Percentiles rank a stretch among this genome's conserved stretches.
Conservation (phyloP, 1,284 basidiomycete species). For the Rhizoctonia solani region DNA sequence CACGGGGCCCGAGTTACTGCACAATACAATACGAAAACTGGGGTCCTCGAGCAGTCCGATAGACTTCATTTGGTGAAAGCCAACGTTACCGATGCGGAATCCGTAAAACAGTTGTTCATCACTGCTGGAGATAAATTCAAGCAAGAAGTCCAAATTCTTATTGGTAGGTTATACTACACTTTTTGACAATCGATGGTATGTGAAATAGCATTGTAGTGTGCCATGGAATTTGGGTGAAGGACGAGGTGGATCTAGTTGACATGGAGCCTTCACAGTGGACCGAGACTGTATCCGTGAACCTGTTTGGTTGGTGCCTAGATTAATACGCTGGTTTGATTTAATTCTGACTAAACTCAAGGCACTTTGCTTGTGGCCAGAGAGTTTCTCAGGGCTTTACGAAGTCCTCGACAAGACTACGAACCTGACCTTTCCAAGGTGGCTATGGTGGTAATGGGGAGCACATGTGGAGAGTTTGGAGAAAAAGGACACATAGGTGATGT, state of each 20-base stretch:
- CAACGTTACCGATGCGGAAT: constrained; percentile 42
- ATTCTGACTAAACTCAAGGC: no score
- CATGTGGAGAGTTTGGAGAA: constrained; percentile 46
- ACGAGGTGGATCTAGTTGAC: constrained; percentile 40
- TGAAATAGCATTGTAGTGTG: constrained; percentile 41
- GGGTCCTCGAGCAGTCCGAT: constrained; percentile 34
- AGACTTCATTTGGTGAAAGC: constrained; percentile 38
- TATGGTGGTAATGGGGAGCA: constrained; percentile 44
- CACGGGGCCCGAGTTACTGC: constrained; percentile 44
- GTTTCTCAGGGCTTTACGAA: constrained; percentile 42
- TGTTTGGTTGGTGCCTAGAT: no score
- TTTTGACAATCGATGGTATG: neutral
- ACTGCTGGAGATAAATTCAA: constrained; percentile 36
- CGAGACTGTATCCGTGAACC: constrained; percentile 43
- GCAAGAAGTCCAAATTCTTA: constrained; percentile 4
- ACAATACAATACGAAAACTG: constrained; percentile 43
- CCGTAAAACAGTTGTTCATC: constrained; percentile 41
- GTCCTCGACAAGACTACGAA: constrained; percentile 22
- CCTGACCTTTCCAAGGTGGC: constrained; percentile 40
- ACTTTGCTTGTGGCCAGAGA: constrained; percentile 43
- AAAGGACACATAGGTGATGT: constrained; percentile 39
- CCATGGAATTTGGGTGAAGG: constrained; percentile 42
- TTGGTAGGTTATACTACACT: neutral
- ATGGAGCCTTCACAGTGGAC: constrained; percentile 45
- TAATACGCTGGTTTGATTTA: no score